Evolutionary conservation across 352 stramenopile species (phyloP).

Genomic region (Phytophthora tentaculata): DNA sequence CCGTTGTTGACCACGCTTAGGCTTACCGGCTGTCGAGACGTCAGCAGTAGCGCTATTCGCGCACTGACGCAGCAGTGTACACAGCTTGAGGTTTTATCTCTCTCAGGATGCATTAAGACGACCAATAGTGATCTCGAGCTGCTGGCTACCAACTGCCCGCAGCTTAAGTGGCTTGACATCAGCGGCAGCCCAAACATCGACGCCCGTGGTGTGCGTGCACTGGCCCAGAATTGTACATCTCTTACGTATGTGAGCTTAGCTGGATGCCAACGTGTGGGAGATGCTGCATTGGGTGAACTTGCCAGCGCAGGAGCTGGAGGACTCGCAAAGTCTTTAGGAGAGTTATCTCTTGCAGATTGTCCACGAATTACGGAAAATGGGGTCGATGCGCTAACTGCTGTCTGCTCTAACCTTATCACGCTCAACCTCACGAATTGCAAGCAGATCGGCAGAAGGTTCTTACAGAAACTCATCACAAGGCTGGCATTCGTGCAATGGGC

Average conservation of each 20-base stretch:
- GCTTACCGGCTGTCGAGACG: constrained; percentile 85
- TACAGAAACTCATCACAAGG: constrained; percentile 71
- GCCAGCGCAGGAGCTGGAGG: constrained; percentile 28
- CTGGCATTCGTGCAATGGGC: constrained; percentile 89
- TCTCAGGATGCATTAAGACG: constrained; percentile 84
- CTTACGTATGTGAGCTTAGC: constrained; percentile 81
- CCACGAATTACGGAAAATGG: constrained; percentile 75
- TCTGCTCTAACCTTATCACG: constrained; percentile 79
- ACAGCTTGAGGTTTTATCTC: constrained; percentile 76
- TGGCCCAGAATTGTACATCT: constrained; percentile 61
- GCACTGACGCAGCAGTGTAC: constrained; percentile 78
- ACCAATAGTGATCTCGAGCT: constrained; percentile 74
- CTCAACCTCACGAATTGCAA: constrained; percentile 87
- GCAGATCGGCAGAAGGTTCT: constrained; percentile 71
- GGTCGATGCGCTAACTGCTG: constrained; percentile 60
- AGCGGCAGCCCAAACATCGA: constrained; percentile 78
- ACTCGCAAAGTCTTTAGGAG: constrained; percentile 40
- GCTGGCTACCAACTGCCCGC: constrained; percentile 57
- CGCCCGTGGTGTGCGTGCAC: constrained; percentile 54
- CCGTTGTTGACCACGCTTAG: constrained; percentile 83
- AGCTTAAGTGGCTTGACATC: constrained; percentile 85
- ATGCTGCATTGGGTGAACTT: constrained; percentile 67
- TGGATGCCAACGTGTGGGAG: constrained; percentile 75
- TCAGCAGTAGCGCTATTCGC: constrained; percentile 78
- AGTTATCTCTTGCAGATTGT: constrained; percentile 74